phyloP scores from a whole-genome alignment of 2,329 filamentous ascomycete genomes.

The Erysiphe neolycopersici region DNA sequence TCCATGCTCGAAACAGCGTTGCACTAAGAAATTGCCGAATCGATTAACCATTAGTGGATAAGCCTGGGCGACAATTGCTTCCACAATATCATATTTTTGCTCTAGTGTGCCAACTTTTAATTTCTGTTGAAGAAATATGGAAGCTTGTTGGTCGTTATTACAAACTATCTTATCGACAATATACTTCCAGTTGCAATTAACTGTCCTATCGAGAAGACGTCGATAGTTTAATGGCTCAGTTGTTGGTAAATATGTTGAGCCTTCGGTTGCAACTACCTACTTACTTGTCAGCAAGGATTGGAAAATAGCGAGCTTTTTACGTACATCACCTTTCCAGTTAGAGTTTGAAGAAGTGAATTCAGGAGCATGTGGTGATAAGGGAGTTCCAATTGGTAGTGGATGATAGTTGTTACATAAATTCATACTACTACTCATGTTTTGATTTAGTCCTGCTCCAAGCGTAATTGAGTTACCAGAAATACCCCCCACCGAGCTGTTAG shows the following conservation, averaged over 20 bases:
- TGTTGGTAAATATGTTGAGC: conserved; percentile 57
- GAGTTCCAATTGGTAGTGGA: conserved; percentile 30
- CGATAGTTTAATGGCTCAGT: conserved; percentile 92
- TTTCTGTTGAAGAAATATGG: conserved; percentile 96
- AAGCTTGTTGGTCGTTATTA: conserved; percentile 97
- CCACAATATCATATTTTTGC: conserved; percentile 92
- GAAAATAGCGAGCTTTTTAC: conserved; percentile 5
- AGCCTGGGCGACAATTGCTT: conserved; percentile 82
- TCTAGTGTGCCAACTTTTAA: conserved; percentile 86
- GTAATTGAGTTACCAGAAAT: conserved; percentile 5
- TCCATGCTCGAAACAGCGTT: conserved; percentile 96
- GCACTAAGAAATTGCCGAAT: conserved; percentile 94
- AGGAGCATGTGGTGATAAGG: conserved; percentile 44
- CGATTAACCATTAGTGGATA: conserved; percentile 95
- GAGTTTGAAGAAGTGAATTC: conserved; percentile 36
- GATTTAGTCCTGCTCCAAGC: conserved; percentile 3
- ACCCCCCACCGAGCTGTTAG: conserved; percentile 9
- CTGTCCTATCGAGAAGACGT: conserved; percentile 76
- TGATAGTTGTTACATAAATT: conserved; percentile 17
- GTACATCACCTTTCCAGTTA: conserved; percentile 13
- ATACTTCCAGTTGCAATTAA: conserved; percentile 97
- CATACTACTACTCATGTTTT: conserved; percentile 5
- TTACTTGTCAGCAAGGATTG: conserved; percentile 8
- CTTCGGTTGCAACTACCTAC: conserved; percentile 24
- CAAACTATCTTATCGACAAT: conserved; percentile 99